Evolutionary conservation across 2,329 filamentous ascomycete genomes (phyloP), one percentile per base, ranked within the genome.

Genomic region (Diplodia corticola): DNA sequence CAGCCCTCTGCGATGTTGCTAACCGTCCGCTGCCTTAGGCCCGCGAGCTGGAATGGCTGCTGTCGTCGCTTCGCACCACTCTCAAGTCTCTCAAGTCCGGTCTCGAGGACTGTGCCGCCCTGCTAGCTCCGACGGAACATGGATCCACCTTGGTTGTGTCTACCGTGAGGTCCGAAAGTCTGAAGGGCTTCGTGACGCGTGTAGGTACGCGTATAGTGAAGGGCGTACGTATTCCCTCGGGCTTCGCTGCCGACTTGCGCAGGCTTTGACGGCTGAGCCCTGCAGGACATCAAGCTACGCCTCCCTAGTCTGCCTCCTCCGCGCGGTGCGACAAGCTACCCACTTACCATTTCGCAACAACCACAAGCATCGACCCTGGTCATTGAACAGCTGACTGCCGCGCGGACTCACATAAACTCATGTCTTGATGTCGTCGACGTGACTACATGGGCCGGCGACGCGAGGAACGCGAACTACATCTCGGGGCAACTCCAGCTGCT

Each of bases 101-200:
- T 67, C 86, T 98, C 3, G 89, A 95, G 76, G 93, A 97, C 79
- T 97, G 93, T 80, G 92, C 93, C 71, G 88, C 90, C 20, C 85
- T 98, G 26, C 87, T 99, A 33, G 90, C 92, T 7, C 93, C 94
- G 1, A 85, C 89, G 69, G 92, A 96, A 74, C 89, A 90, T 0
- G 93, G 93, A 9, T 93, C 89, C 72, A 99, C 94, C 0, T 86
- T 99, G 30, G 93, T 95, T 33, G 85, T 99, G 70, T 95, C 91
- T 68, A 96, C 93, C 15, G 86, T 90, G 65, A 87, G 93, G 65
- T 94, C 92, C 65, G 95, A 99, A 80, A 88, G 86, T 70, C 88
- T 98, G 69, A 99, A 99, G 78, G 95, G 95, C 20, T 91, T 92
- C 72, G 87, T 98, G 68, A 98, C 94, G 1, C 88, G 95, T 64